Evolutionary conservation across 2,329 filamentous ascomycete species (phyloP), one percentile per base, ranked within the genome.

Genomic region (Fusarium tuaranense): DNA sequence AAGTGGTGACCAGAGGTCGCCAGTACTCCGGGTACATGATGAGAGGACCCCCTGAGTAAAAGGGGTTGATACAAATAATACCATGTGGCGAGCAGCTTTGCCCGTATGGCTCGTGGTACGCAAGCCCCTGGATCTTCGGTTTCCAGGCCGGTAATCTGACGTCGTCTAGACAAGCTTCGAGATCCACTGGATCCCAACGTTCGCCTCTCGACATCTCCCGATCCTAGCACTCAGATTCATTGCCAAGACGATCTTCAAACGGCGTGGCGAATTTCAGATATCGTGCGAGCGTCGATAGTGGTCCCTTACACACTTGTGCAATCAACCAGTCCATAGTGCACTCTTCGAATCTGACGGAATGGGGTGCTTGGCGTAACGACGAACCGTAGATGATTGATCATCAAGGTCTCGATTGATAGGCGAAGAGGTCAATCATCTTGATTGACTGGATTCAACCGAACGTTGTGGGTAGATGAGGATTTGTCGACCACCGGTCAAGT

Each of bases 1-100:
- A 8, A 80, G 78, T 0, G 81, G 78, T 57, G 65, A 63, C 13
- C 79, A 75, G 55, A 80, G 80, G 58, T 76, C 81, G 16, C 63
- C 77, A 8, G 68, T 83, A 30, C 77, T 82, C 27, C 76, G 80
- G n/a, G 75, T 81, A 10, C 73, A 83, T 6, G 80, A 83, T 22
- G 38, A 71, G 25, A 61, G 63, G 51, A 65, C 38, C 32, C 60
- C 62, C 34, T 72, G 61, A 72, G 32, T 4, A 30, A 36, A 60
- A 36, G 39, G 41, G 22, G 34, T 14, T 20, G 20, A 22, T 27
- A 13, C 16, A 64, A 51, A 62, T 20, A 53, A 62, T 60, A 68
- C 41, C 36, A 39, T 13, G 22, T 34, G 25, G 25, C 13, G 60
- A 60, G 55, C 46, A 59, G 53, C 27, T 53, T 65, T 67, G 46